Evolutionary conservation across 1,284 basidiomycete species (phyloP).

Genomic region (Porodaedalea pini): DNA sequence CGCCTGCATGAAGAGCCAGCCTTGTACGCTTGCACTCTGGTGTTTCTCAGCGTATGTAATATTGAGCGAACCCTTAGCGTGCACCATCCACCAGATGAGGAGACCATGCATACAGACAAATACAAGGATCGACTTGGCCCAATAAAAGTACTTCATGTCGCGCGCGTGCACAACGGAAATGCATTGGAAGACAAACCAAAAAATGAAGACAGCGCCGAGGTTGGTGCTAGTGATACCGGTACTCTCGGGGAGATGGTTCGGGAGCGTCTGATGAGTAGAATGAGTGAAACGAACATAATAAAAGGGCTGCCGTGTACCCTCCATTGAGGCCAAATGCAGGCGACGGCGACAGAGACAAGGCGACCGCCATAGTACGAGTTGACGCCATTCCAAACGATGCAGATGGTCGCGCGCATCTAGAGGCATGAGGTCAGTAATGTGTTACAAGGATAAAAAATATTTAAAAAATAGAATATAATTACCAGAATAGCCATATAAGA

Average conservation of each 20-base stretch:
- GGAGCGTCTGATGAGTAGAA: too few species aligned
- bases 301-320: slow-evolving; percentile 22
- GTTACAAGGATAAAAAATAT: too few species aligned
- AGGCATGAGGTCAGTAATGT: too few species aligned
- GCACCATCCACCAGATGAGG: background rate
- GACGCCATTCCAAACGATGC: slow-evolving; percentile 29
- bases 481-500: background rate
- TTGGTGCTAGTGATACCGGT: slow-evolving; percentile 26
- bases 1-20: slow-evolving; percentile 26
- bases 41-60: background rate
- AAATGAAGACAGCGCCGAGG: slow-evolving; percentile 13
- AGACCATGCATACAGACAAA: background rate
- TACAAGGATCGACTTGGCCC: background rate
- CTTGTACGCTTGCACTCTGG: slow-evolving; percentile 5
- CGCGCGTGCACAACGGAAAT: background rate
- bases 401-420: too few species aligned
- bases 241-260: too few species aligned
- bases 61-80: background rate
- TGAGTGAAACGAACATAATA: too few species aligned
- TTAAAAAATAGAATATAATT: too few species aligned
- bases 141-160: background rate
- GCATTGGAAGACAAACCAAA: background rate
- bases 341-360: slow-evolving; percentile 22
- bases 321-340: slow-evolving; percentile 27
- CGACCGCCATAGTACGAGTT: slow-evolving; percentile 28